These are phyloP conservation scores for Tuber brumale DNA, from an alignment of 495 filamentous ascomycete species.

Conservation along the genomic window DNA sequence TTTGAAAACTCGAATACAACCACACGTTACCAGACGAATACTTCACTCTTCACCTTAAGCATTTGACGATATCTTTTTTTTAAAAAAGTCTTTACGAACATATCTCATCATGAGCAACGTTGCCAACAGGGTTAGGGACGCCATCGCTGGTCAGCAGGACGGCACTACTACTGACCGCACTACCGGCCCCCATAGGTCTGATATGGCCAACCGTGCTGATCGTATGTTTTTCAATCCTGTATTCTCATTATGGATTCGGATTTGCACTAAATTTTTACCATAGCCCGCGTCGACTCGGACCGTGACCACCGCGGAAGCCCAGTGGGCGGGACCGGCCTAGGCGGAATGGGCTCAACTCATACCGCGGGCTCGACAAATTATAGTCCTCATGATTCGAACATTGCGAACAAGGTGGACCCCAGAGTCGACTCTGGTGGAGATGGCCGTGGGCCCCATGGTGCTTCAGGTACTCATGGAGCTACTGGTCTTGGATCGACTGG, in stretches of 20 bases:
- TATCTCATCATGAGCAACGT: constrained; percentile 43
- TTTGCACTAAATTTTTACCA: constrained; percentile 1
- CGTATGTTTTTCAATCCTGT: constrained; percentile 16
- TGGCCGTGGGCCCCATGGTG: constrained; percentile 40
- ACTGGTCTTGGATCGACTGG: neutral
- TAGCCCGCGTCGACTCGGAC: constrained; percentile 45
- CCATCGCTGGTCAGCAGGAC: constrained; percentile 43
- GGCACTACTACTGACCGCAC: constrained; percentile 13
- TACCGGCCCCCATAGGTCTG: constrained; percentile 52
- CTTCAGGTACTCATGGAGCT: constrained; percentile 11
- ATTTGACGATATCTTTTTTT: neutral
- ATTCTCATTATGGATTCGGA: constrained; percentile 3
- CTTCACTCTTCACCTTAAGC: neutral
- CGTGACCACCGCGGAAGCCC: constrained; percentile 44
- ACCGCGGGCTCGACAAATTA: constrained; percentile 44
- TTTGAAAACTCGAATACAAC: neutral
- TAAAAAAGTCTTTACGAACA: neutral
- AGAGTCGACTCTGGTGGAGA: constrained; percentile 49
- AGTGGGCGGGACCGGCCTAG: constrained; percentile 31
- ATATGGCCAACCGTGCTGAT: constrained; percentile 45
- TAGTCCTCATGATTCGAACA: constrained; percentile 43
- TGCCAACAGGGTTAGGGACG: constrained; percentile 69
- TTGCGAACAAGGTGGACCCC: constrained; percentile 49
- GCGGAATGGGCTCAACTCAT: constrained; percentile 36
- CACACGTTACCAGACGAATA: neutral